Base-by-base conservation (phyloP, 495 filamentous ascomycete genomes). In the Coniosporium apollinis region DNA sequence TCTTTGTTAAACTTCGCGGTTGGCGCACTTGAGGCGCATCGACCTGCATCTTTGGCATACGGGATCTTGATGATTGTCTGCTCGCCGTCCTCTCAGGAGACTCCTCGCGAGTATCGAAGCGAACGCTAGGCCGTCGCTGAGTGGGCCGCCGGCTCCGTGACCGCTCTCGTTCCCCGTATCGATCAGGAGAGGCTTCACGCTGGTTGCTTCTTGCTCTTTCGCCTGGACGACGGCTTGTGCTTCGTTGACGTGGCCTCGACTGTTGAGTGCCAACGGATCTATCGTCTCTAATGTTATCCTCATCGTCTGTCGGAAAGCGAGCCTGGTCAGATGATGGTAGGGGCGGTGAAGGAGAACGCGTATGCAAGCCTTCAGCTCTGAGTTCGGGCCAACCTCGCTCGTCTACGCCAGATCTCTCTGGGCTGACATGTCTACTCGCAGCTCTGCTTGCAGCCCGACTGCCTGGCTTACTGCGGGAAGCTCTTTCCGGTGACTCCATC, bases 311-410 rank as follows among this genome's bases (percentile, higher is more conserved):
- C n/a, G n/a, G n/a, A n/a, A n/a, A n/a, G n/a, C n/a, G n/a, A n/a
- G n/a, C n/a, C n/a, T 19, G 49, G 38, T 21, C 52, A 47, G 16
- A 54, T 22, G 11, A 22, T 13, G 82, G 82, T 28, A 83, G 54
- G 13, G 85, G 82, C 2, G 79, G 84, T 0, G 84, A 82, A 19
- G 85, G 82, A 2, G 85, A 94, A 26, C 79, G 58, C 30, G 64
- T 59, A n/a, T 56, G 39, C 18, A 76, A 72, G 2, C 62, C 63
- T 18, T 68, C 66, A n/a, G 66, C 61, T 2, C 50, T 52, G 18
- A 40, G 44, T 16, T 57, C 43, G 36, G 64, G 69, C 32, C 65
- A 48, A 15, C 61, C 61, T 42, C 73, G 61, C 14, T 55, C 35
- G 29, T 66, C 33, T 62, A 44, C 59, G 46, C 56, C 80, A 51